Evolutionary conservation across 441 rosid genomes (phyloP).

Genomic region (Erysimum cheiri): DNA sequence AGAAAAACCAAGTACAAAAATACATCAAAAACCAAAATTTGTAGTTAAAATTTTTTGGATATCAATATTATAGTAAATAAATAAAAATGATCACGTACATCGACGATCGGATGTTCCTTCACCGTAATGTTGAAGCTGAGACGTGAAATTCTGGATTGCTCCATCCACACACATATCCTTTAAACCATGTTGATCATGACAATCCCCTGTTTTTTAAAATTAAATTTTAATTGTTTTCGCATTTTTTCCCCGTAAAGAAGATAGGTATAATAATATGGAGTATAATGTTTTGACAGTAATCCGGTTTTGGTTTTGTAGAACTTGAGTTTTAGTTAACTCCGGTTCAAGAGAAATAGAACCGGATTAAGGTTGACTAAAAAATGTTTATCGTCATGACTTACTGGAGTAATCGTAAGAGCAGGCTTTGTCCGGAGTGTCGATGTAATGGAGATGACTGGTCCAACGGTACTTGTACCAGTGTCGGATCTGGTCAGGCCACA

Average conservation of each 20-base stretch:
- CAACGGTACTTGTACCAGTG: conserved; percentile 90
- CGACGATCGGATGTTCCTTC: conserved; percentile 87
- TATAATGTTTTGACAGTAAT: neutral
- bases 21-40: neutral
- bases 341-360: neutral
- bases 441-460: conserved; percentile 94
- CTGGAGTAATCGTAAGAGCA: conserved; percentile 77
- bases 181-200: conserved; percentile 64
- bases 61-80: neutral
- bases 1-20: neutral
- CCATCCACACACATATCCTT: conserved; percentile 82
- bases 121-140: conserved; percentile 84
- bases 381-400: conserved; percentile 38
- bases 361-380: neutral
- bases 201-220: conserved; percentile 67
- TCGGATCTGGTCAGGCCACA: conserved; percentile 94
- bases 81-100: conserved; percentile 50
- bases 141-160: conserved; percentile 86
- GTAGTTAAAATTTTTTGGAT: neutral
- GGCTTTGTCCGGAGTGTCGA: conserved; percentile 83
- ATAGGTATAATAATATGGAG: no score
- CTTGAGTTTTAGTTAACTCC: conserved; percentile 3
- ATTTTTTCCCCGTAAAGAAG: no score
- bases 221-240: neutral
- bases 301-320: neutral